These are phyloP conservation scores for Rhododendron henanense DNA, from an alignment of 148 eudicot genomes.

Conservation along the genomic window DNA sequence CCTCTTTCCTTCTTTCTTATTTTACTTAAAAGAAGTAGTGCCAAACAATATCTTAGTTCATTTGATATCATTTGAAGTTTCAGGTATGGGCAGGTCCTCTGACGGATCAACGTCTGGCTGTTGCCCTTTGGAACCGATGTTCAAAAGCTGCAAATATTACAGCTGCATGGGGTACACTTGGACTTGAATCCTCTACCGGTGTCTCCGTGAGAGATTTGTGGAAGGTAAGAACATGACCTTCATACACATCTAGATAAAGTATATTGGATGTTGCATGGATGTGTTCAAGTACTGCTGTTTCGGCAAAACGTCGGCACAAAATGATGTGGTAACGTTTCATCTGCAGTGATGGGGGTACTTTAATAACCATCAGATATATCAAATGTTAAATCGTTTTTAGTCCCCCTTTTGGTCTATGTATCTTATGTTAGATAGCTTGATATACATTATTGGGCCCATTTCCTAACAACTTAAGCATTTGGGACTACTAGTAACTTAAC, in stretches of 20 bases:
- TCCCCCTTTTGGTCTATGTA: background rate
- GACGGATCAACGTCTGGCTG: conserved; percentile 51
- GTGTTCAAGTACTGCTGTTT: background rate
- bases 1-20: background rate
- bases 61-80: background rate
- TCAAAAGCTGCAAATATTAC: conserved; percentile 49
- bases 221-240: conserved; percentile 48
- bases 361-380: background rate
- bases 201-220: conserved; percentile 82
- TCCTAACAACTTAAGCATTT: background rate
- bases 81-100: conserved; percentile 98
- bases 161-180: conserved; percentile 64
- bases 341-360: background rate
- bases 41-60: background rate
- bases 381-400: background rate
- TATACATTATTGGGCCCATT: background rate
- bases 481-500: no score
- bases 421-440: background rate
- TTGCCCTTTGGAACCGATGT: conserved; percentile 88
- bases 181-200: conserved; percentile 57
- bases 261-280: background rate
- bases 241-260: background rate
- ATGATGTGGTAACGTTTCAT: background rate
- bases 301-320: background rate
- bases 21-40: background rate